Evolutionary conservation across 345 rosid genomes (phyloP), one percentile per base, ranked within the genome.

Genomic region (Nephelium lappaceum): DNA sequence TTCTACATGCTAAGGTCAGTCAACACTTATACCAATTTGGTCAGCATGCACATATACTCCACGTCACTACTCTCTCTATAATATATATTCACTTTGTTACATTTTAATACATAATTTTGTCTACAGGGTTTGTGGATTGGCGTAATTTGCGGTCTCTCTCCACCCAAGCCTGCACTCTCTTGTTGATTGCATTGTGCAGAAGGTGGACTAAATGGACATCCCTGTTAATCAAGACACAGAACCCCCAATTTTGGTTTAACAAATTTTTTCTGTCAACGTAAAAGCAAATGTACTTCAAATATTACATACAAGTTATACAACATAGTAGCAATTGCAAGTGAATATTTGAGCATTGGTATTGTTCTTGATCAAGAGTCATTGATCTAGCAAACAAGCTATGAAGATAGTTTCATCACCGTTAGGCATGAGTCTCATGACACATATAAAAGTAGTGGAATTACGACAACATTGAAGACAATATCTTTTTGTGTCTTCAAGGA

Each of bases 61-160:
- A 47, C 21, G 0, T 11, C 31, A 24, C 51, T 7, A 45, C 8
- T n/a, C n/a, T n/a, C n/a, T n/a, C n/a, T n/a, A n/a, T n/a, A n/a
- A n/a, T n/a, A n/a, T n/a, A n/a, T n/a, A n/a, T n/a, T n/a, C n/a
- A n/a, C n/a, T n/a, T 39, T 58, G 36, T 18, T 53, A 10, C 66
- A 8, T 15, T 21, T 5, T 4, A 24, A 0, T 72, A 9, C 43
- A 27, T 27, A 31, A 65, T 65, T 27, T 41, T 5, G 38, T 6
- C n/a, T 64, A 24, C 83, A 91, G 97, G 97, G 94, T 47, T 82
- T 93, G 67, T 93, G 95, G 98, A 88, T 85, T 19, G 98, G 98
- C 70, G 18, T 92, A 68, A 92, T 93, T 27, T 88, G 97, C n/a
- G 93, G 95, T 1, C 81, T 93, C 81, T 93, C 9, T 73, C 80